Base-by-base conservation (phyloP, 768 basidiomycete species). In the Psilocybe azurescens region DNA sequence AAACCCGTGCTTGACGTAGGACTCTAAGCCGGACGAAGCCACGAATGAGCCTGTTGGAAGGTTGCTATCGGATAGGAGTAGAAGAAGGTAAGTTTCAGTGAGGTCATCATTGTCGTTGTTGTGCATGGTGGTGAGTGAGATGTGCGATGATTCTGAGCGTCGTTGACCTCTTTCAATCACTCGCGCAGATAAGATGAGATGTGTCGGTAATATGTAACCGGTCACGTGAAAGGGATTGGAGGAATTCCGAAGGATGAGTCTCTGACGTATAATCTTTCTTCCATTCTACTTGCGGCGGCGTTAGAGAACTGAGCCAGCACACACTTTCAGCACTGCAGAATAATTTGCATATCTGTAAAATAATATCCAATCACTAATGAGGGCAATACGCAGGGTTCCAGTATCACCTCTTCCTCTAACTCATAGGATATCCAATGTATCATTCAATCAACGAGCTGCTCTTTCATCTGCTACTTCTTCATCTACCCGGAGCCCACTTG, bases 31-130 rank as follows among this genome's bases (percentile, higher is more conserved):
- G 2, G 93, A 86, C 1, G 95, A 97, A 0, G 96, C 93, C 61
- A 98, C 93, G 74, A 99, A 99, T 1, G 97, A 91, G 38, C 97
- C 97, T 0, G 97, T 99, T 2, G 97, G 97, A 3, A 99, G 87
- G 74, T 97, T 98, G 63, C 93, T 92, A 78, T 97, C 95, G 0
- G 93, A 84, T 47, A 97, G 84, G 38, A 96, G 81, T 41, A 95
- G 84, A 16, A 94, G 80, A 32, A 94, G 76, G 73, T 91, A 93
- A 0, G 68, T 67, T 44, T 69, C 69, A 41, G 60, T 53, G 52
- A 91, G 89, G 60, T 75, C 72, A 69, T 72, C 64, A 69, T 73
- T 58, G 50, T 58, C 48, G 61, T 24, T 49, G 57, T 51, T 49
- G 57, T 51, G 30, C 63, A 67, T 65, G 39, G 47, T 24, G 46